Evolutionary conservation across 1,284 basidiomycete species (phyloP).

Genomic region (Mycena sp.): DNA sequence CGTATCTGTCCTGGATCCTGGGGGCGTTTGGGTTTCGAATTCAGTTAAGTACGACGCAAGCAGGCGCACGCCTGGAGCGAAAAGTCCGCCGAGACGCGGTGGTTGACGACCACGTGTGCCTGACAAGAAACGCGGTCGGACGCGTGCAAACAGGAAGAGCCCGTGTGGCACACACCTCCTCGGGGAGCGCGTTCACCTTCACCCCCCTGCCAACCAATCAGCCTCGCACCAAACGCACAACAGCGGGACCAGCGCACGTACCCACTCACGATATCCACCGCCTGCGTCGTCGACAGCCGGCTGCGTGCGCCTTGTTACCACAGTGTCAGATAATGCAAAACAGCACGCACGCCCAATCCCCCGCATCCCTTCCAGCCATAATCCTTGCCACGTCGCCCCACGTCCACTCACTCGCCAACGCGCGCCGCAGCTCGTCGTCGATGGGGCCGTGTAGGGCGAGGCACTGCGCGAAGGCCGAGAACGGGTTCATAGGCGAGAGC

Average conservation of each 20-base stretch:
- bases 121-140: slow-evolving; percentile 8
- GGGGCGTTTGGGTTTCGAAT: no score
- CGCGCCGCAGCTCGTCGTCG: slow-evolving; percentile 1
- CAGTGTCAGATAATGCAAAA: neutral
- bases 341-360: slow-evolving; percentile 9
- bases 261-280: slow-evolving; percentile 21
- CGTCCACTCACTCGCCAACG: slow-evolving; percentile 12
- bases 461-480: slow-evolving; percentile 19
- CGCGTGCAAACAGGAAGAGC: no score
- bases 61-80: slow-evolving; percentile 6
- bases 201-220: slow-evolving; percentile 47
- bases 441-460: slow-evolving; percentile 8
- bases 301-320: neutral
- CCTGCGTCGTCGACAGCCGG: slow-evolving; percentile 17
- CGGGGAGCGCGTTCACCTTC: slow-evolving; percentile 54
- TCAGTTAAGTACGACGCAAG: no score
- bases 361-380: slow-evolving; percentile 3
- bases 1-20: slow-evolving; percentile 11
- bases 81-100: slow-evolving; percentile 46
- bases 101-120: slow-evolving; percentile 49
- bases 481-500: slow-evolving; percentile 16
- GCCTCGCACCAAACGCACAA: no score
- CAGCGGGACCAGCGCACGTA: neutral
- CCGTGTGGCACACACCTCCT: slow-evolving; percentile 25
- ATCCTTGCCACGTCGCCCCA: slow-evolving; percentile 16